Conservation (phyloP, 768 basidiomycete genomes). For the Botryobasidium botryosum region DNA sequence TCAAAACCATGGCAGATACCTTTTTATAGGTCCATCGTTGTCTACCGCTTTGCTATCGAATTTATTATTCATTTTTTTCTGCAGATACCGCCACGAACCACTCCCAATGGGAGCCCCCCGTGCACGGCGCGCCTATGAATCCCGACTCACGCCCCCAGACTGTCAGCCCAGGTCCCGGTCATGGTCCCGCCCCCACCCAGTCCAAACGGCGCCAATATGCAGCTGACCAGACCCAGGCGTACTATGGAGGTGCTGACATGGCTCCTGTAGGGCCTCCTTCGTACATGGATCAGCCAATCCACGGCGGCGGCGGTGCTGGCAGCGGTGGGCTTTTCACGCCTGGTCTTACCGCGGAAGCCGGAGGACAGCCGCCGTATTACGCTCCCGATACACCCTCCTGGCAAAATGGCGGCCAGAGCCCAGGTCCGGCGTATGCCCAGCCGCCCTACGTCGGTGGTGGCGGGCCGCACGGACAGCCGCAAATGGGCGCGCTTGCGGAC, state of each 20-base stretch:
- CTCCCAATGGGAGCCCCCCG: constrained; percentile 80
- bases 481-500: constrained; percentile 47
- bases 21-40: constrained; percentile 64
- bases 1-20: constrained; percentile 55
- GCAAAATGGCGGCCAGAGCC: neutral
- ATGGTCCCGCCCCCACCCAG: constrained; percentile 22
- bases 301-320: constrained; percentile 19
- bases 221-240: constrained; percentile 81
- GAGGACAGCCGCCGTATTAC: constrained; percentile 35
- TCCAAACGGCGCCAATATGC: constrained; percentile 83
- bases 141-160: constrained; percentile 22
- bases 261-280: constrained; percentile 9
- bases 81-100: constrained; percentile 69
- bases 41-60: neutral
- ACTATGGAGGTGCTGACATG: constrained; percentile 34
- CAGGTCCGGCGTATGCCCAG: constrained; percentile 15
- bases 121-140: constrained; percentile 22
- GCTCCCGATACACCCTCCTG: constrained; percentile 27
- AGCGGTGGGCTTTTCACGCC: constrained; percentile 61
- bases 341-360: constrained; percentile 37
- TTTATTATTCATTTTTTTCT: constrained; percentile 6
- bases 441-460: constrained; percentile 11
- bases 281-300: constrained; percentile 17
- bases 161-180: constrained; percentile 29
- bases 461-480: constrained; percentile 15